Conservation (phyloP, 129 eudicot species). For the Artemisia annua region DNA sequence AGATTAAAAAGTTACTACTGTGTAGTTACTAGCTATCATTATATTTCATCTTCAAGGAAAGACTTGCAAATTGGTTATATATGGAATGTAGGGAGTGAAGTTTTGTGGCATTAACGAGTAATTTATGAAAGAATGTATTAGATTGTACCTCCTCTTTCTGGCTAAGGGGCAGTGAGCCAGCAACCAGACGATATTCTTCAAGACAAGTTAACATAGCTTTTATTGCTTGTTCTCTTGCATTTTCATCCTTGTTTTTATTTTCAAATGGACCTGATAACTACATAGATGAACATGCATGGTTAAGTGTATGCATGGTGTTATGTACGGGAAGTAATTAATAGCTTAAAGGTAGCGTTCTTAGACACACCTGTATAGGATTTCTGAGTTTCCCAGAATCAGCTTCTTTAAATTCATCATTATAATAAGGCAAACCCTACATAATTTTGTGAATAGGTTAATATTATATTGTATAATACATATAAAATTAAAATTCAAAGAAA, state of each 20-base stretch:
- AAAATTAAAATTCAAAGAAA: no score
- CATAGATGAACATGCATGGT: neutral
- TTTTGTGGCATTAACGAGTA: no score
- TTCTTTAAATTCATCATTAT: conserved; percentile 62
- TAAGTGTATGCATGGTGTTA: neutral
- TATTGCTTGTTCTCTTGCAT: conserved; percentile 50
- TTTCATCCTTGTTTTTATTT: conserved; percentile 63
- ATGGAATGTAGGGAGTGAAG: no score
- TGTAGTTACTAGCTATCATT: no score
- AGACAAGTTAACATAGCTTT: conserved; percentile 45
- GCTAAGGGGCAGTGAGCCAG: conserved; percentile 43
- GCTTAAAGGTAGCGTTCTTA: neutral
- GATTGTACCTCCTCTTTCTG: conserved; percentile 60
- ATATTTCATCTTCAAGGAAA: no score
- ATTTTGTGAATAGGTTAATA: no score
- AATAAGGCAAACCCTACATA: no score
- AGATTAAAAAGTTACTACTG: no score
- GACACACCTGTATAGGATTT: conserved; percentile 52
- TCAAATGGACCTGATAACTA: conserved; percentile 74
- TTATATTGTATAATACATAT: conserved; percentile 26
- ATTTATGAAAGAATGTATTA: no score
- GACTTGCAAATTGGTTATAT: no score
- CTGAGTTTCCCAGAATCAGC: conserved; percentile 57
- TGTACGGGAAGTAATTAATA: neutral
- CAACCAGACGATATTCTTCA: conserved; percentile 45